Evolutionary conservation across 2,329 filamentous ascomycete genomes (phyloP).

Genomic region (Graphium sp.): DNA sequence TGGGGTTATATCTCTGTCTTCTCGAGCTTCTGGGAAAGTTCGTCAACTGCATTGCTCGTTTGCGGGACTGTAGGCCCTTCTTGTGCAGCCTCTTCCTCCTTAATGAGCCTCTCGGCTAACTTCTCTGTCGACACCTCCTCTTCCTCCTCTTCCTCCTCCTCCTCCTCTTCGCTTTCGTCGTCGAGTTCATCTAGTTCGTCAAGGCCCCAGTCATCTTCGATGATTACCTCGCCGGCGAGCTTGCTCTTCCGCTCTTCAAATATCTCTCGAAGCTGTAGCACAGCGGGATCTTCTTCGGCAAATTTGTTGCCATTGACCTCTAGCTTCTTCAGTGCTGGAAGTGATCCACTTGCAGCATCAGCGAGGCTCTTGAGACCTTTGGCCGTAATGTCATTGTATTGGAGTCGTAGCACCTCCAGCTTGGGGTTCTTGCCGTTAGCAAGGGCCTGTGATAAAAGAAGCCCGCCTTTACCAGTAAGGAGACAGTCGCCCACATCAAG

Average conservation of each 20-base stretch:
- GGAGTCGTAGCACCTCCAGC: slow-evolving; percentile 65
- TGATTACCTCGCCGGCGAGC: slow-evolving; percentile 43
- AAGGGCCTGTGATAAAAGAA: slow-evolving; percentile 58
- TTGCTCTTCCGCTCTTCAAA: slow-evolving; percentile 67
- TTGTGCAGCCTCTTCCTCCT: slow-evolving; percentile 56
- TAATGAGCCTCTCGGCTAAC: slow-evolving; percentile 50
- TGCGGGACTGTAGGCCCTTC: slow-evolving; percentile 54
- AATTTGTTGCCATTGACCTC: slow-evolving; percentile 97
- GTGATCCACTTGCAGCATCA: slow-evolving; percentile 44
- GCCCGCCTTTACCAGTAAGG: slow-evolving; percentile 59
- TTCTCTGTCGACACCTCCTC: slow-evolving; percentile 39
- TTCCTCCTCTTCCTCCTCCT: slow-evolving; percentile 52
- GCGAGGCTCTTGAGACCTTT: slow-evolving; percentile 57
- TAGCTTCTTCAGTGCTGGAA: slow-evolving; percentile 67
- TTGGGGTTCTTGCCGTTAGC: slow-evolving; percentile 59
- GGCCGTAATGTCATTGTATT: slow-evolving; percentile 87
- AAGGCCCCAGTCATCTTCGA: slow-evolving; percentile 70
- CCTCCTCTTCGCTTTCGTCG: slow-evolving; percentile 55
- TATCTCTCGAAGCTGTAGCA: slow-evolving; percentile 51
- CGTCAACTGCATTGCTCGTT: slow-evolving; percentile 66
- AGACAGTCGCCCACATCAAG: slow-evolving; percentile 82
- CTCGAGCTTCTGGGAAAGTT: slow-evolving; percentile 55
- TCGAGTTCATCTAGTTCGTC: slow-evolving; percentile 80
- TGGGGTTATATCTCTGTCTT: slow-evolving; percentile 46
- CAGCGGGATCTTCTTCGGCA: slow-evolving; percentile 60